phyloP scores from a whole-genome alignment of 176 grass and related monocot species.

The Thinopyrum elongatum region DNA sequence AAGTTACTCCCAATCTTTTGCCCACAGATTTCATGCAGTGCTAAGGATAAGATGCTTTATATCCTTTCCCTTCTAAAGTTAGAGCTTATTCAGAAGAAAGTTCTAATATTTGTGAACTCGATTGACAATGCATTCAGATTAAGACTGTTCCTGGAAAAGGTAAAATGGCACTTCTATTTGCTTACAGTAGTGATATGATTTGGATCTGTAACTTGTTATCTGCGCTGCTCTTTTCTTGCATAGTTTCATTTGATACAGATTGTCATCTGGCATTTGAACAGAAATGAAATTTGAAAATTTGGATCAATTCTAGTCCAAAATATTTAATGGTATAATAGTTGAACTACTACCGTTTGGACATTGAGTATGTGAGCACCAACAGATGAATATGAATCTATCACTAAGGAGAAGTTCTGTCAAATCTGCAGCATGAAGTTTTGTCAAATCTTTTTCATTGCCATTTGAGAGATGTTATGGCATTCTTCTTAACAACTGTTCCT shows the following conservation, averaged over 20 bases:
- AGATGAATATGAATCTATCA: background rate
- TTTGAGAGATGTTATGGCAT: constrained; percentile 5
- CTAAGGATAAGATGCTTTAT: constrained; percentile 83
- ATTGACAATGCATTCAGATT: constrained; percentile 93
- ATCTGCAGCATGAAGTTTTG: background rate
- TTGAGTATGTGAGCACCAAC: background rate
- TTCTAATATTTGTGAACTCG: constrained; percentile 96
- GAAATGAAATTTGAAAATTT: background rate
- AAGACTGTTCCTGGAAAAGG: constrained; percentile 89
- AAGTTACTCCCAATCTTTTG: constrained; percentile 17
- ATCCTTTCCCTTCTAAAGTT: constrained; percentile 75
- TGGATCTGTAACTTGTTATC: background rate
- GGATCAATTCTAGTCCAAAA: background rate
- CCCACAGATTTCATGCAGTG: constrained; percentile 72
- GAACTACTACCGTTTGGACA: background rate
- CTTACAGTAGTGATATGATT: background rate
- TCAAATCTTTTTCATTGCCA: background rate
- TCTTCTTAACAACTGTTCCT: background rate
- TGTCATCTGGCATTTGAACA: background rate
- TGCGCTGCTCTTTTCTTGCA: background rate
- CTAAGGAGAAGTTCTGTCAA: background rate
- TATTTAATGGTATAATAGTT: background rate
- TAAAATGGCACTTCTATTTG: constrained; percentile 31
- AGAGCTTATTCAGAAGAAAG: constrained; percentile 93
- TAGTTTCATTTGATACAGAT: background rate